Evolutionary conservation across 805 yeast genomes (phyloP).

Genomic region (Nematodospora valgi): DNA sequence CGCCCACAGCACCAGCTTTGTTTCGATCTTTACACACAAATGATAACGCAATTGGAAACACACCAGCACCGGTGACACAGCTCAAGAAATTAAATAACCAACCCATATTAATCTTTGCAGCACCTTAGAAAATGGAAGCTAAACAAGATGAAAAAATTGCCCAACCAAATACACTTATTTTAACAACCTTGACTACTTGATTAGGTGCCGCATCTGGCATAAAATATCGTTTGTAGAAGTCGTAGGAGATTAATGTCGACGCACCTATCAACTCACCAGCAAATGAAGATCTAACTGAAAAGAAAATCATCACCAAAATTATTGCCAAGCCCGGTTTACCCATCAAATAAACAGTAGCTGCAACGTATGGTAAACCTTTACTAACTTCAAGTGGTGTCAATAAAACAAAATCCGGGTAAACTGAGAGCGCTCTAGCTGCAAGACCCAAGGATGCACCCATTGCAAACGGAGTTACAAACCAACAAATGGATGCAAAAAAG

Average conservation of each 20-base stretch:
- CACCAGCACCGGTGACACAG: conserved; percentile 24
- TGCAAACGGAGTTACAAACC: conserved; percentile 25
- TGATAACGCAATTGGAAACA: conserved; percentile 19
- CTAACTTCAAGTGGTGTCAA: conserved; percentile 16
- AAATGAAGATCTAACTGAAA: conserved; percentile 40
- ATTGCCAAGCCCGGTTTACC: conserved; percentile 27
- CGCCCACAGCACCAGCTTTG: conserved; percentile 34
- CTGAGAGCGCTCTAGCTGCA: conserved; percentile 32
- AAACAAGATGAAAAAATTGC: conserved; percentile 19
- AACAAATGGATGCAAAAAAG: conserved; percentile 20
- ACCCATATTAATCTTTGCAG: conserved; percentile 28
- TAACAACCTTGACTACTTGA: conserved; percentile 21
- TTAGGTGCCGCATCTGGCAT: conserved; percentile 20
- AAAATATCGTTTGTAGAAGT: conserved; percentile 23
- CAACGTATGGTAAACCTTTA: conserved; percentile 20
- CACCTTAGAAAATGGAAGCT: conserved; percentile 22
- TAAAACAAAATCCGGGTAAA: conserved; percentile 17
- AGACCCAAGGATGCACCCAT: conserved; percentile 31
- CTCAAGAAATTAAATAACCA: conserved; percentile 35
- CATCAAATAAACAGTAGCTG: conserved; percentile 18
- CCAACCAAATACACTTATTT: conserved; percentile 18
- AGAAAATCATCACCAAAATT: conserved; percentile 31
- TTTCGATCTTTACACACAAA: conserved; percentile 32
- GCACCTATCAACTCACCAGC: conserved; percentile 42
- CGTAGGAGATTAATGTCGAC: conserved; percentile 29